phyloP scores from a whole-genome alignment of 129 eudicot genomes.

The Centaurea solstitialis region DNA sequence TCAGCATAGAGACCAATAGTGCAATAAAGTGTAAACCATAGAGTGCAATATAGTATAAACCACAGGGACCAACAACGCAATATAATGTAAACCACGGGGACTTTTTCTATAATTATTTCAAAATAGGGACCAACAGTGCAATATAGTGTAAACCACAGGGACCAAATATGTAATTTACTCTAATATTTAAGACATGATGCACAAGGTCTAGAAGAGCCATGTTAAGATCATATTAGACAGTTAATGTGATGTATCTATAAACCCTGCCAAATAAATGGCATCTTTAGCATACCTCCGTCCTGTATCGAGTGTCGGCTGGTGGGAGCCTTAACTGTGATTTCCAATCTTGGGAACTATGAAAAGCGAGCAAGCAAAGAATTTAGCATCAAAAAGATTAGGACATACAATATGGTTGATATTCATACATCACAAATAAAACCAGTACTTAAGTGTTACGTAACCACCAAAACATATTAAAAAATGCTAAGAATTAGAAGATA shows the following conservation, averaged over 20 bases:
- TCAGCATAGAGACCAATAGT: too few species aligned
- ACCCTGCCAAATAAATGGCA: not conserved
- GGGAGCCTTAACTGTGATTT: conserved; percentile 81
- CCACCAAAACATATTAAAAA: not conserved
- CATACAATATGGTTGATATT: not conserved
- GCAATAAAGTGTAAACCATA: too few species aligned
- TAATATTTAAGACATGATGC: too few species aligned
- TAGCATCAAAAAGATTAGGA: not conserved
- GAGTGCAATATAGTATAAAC: too few species aligned
- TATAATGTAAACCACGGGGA: too few species aligned
- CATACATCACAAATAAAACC: not conserved
- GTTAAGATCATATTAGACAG: not conserved
- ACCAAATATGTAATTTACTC: too few species aligned
- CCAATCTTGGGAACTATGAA: conserved; percentile 88
- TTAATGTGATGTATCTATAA: not conserved
- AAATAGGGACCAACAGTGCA: too few species aligned
- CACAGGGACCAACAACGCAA: too few species aligned
- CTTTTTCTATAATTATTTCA: too few species aligned
- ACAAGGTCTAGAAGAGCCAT: not conserved
- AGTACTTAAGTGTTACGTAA: not conserved
- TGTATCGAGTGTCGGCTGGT: conserved; percentile 76
- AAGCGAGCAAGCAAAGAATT: not conserved
- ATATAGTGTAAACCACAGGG: too few species aligned
- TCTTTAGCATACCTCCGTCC: conserved; percentile 69
- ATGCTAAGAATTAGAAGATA: not conserved